These are phyloP conservation scores for Hortiboletus campestris DNA, from an alignment of 768 basidiomycete genomes.

Conservation along the genomic window DNA sequence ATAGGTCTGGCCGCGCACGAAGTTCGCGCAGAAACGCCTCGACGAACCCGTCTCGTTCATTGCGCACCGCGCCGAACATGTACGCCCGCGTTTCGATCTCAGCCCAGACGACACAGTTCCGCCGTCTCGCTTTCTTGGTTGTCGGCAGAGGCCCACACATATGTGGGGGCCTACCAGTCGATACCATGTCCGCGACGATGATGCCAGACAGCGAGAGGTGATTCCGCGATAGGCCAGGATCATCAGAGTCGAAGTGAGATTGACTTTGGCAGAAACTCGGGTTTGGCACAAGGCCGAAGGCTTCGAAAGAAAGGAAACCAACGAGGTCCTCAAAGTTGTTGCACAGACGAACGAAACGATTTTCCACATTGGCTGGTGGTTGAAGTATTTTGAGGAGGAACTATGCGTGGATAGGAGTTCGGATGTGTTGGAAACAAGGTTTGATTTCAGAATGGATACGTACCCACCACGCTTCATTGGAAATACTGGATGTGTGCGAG, in stretches of 20 bases:
- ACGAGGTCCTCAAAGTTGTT: constrained; percentile 30
- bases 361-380: constrained; percentile 22
- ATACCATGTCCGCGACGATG: constrained; percentile 18
- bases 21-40: constrained; percentile 28
- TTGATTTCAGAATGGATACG: constrained; percentile 1
- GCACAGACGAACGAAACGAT: constrained; percentile 31
- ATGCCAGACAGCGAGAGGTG: constrained; percentile 22
- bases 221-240: constrained; percentile 9
- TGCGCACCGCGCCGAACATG: constrained; percentile 32
- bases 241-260: neutral
- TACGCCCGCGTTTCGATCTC: constrained; percentile 22
- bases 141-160: constrained; percentile 6
- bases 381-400: neutral
- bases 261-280: constrained; percentile 18
- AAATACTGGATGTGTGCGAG: constrained; percentile 14
- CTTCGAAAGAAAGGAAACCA: constrained; percentile 25
- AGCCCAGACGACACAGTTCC: constrained; percentile 24
- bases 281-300: constrained; percentile 16
- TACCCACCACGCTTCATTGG: constrained; percentile 34
- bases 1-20: constrained; percentile 29
- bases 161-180: neutral
- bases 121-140: constrained; percentile 5
- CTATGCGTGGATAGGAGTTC: neutral
- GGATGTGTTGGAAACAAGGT: neutral
- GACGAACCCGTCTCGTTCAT: constrained; percentile 26